Conservation (phyloP, 768 basidiomycete species). For the Phanerodontia chrysosporium region DNA sequence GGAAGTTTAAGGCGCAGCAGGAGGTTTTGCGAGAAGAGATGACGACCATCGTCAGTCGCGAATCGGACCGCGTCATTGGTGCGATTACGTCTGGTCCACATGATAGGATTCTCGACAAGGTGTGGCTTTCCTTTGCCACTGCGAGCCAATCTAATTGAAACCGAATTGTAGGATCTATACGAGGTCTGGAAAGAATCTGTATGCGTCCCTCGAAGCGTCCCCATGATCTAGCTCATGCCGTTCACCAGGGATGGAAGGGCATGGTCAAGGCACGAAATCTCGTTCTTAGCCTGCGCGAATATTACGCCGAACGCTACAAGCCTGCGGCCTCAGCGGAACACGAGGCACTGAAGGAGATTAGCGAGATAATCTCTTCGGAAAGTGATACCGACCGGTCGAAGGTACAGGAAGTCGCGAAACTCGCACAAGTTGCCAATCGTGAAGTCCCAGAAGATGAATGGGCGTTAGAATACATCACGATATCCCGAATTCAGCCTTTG, state of each 20-base stretch:
- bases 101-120: constrained; percentile 16
- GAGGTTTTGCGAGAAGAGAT: constrained; percentile 3
- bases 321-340: neutral
- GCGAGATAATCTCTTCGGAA: neutral
- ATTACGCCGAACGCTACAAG: constrained; percentile 9
- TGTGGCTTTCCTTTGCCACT: neutral
- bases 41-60: neutral
- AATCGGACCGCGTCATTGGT: constrained; percentile 18
- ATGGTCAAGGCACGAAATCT: constrained; percentile 20
- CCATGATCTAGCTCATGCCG: neutral
- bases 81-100: constrained; percentile 17
- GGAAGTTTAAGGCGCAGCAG: constrained; percentile 6
- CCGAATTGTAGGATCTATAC: constrained; percentile 11
- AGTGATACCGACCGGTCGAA: neutral
- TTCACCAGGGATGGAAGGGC: constrained; percentile 19
- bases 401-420: neutral
- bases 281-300: constrained; percentile 17
- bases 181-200: constrained; percentile 19
- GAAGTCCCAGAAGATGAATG: constrained; percentile 16
- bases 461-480: constrained; percentile 18
- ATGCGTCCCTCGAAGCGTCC: neutral
- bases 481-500: constrained; percentile 14
- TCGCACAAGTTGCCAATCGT: neutral
- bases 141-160: neutral
- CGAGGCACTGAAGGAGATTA: neutral